These are phyloP conservation scores for Schrenkiella parvula DNA, from an alignment of 345 rosid genomes.

Conservation along the genomic window DNA sequence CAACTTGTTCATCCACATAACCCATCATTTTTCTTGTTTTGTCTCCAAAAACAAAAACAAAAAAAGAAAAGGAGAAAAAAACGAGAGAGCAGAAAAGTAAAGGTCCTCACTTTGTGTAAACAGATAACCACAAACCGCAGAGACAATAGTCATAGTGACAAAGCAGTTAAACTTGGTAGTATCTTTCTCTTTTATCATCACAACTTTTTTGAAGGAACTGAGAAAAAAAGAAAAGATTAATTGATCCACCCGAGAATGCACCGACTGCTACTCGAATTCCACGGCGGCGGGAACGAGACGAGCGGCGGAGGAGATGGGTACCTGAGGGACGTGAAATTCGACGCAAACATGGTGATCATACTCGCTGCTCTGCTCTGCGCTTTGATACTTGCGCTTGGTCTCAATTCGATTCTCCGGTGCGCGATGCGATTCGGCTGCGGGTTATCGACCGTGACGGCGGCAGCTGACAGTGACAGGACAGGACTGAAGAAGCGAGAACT, in stretches of 20 bases:
- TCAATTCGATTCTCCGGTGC: conserved; percentile 60
- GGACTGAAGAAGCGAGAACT: conserved; percentile 56
- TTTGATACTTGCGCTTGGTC: conserved; percentile 53
- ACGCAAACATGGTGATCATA: conserved; percentile 77
- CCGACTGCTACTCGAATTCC: conserved; percentile 17
- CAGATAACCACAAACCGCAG: conserved; percentile 32
- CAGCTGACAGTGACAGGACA: conserved; percentile 29
- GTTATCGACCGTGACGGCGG: conserved; percentile 30
- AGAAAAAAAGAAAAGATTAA: too few relatives aligned
- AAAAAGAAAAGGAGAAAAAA: neutral
- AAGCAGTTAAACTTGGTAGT: neutral
- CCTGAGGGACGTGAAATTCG: conserved; percentile 37
- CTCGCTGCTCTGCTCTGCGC: conserved; percentile 69
- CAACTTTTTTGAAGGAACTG: too few relatives aligned
- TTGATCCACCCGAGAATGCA: conserved; percentile 26
- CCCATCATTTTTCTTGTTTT: too few relatives aligned
- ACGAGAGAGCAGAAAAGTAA: neutral
- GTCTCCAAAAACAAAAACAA: neutral
- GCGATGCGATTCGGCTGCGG: conserved; percentile 58
- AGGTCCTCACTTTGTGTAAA: conserved; percentile 20
- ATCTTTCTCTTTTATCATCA: neutral
- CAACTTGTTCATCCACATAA: neutral
- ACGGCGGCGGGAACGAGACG: conserved; percentile 14
- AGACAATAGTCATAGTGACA: conserved; percentile 7
- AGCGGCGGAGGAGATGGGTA: conserved; percentile 22